Conservation (phyloP, 495 filamentous ascomycete genomes). For the Penicillium tannophilum region DNA sequence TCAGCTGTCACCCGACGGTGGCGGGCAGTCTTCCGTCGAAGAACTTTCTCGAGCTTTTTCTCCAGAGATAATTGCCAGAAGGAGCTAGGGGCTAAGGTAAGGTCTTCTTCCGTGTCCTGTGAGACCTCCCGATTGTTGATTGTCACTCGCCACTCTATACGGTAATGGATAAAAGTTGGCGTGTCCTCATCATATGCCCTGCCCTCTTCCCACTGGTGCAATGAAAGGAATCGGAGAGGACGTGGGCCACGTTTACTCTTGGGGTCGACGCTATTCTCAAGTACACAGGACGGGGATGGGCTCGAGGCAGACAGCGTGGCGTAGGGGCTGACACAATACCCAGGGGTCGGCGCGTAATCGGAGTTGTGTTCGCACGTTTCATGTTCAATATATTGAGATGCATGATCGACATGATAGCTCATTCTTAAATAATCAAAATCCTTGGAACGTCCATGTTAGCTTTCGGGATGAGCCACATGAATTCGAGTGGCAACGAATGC, state of each 20-base stretch:
- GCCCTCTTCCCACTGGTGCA: slow-evolving; percentile 24
- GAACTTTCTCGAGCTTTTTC: too few species aligned
- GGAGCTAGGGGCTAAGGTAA: slow-evolving; percentile 21
- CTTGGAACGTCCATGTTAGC: slow-evolving; percentile 13
- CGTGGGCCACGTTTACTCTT: neutral
- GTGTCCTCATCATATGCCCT: slow-evolving; percentile 31
- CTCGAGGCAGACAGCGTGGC: neutral
- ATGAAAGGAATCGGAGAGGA: slow-evolving; percentile 8
- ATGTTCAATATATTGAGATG: slow-evolving; percentile 1
- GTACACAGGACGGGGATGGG: slow-evolving; percentile 2
- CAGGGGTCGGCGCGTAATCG: slow-evolving; percentile 17
- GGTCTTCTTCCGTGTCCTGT: slow-evolving; percentile 32
- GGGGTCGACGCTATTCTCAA: slow-evolving; percentile 6
- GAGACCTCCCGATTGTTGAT: slow-evolving; percentile 30
- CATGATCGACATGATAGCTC: slow-evolving; percentile 13
- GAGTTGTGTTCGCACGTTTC: slow-evolving; percentile 15
- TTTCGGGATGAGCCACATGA: slow-evolving; percentile 5
- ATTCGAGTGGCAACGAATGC: slow-evolving; percentile 13
- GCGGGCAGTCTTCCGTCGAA: too few species aligned
- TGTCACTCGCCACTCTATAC: slow-evolving; percentile 37
- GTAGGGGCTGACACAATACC: slow-evolving; percentile 11
- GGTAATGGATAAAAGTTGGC: slow-evolving; percentile 37
- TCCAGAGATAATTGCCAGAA: too few species aligned
- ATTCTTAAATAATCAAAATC: slow-evolving; percentile 3
- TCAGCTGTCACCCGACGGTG: too few species aligned